Evolutionary conservation across 371 early-diverging fungal genomes (phyloP).

Genomic region (Rhizopus stolonifer): DNA sequence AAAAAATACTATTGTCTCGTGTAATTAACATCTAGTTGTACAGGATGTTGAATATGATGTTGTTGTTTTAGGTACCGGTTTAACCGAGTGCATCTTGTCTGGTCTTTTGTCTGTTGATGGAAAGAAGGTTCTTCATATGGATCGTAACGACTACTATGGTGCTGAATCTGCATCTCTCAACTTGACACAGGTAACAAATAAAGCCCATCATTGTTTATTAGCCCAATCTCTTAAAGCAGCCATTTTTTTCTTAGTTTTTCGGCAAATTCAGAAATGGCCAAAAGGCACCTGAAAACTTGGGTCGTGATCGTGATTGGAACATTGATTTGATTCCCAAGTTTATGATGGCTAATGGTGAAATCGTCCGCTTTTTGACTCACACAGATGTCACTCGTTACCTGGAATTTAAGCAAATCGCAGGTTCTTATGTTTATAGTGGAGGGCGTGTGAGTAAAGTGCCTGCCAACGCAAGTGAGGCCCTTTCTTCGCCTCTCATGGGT

Average conservation of each 20-base stretch:
- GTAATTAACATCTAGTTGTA: neutral
- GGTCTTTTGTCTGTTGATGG: slow-evolving; percentile 96
- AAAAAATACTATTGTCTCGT: too few relatives aligned
- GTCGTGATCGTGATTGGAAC: slow-evolving; percentile 94
- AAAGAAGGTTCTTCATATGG: slow-evolving; percentile 96
- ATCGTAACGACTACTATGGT: slow-evolving; percentile 99
- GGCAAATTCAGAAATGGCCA: slow-evolving; percentile 80
- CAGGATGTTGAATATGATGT: slow-evolving; percentile 94
- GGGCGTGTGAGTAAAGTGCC: slow-evolving; percentile 95
- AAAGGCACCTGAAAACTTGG: slow-evolving; percentile 66
- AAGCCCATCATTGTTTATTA: neutral
- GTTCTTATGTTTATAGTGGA: slow-evolving; percentile 85
- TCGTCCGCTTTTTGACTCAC: slow-evolving; percentile 84
- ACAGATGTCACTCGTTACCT: slow-evolving; percentile 98
- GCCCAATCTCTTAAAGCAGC: too few relatives aligned
- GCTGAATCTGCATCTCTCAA: slow-evolving; percentile 93
- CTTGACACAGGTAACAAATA: slow-evolving; percentile 79
- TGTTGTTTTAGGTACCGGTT: slow-evolving; percentile 98
- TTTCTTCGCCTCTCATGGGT: slow-evolving; percentile 83
- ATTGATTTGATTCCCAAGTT: slow-evolving; percentile 99
- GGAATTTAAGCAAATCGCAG: slow-evolving; percentile 96
- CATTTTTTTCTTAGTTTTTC: slow-evolving; percentile 59
- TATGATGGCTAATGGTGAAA: slow-evolving; percentile 96
- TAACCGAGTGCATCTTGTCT: slow-evolving; percentile 98
- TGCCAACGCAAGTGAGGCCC: slow-evolving; percentile 86